Conservation (phyloP, 2,329 filamentous ascomycete species). For the Claviceps paspali region DNA sequence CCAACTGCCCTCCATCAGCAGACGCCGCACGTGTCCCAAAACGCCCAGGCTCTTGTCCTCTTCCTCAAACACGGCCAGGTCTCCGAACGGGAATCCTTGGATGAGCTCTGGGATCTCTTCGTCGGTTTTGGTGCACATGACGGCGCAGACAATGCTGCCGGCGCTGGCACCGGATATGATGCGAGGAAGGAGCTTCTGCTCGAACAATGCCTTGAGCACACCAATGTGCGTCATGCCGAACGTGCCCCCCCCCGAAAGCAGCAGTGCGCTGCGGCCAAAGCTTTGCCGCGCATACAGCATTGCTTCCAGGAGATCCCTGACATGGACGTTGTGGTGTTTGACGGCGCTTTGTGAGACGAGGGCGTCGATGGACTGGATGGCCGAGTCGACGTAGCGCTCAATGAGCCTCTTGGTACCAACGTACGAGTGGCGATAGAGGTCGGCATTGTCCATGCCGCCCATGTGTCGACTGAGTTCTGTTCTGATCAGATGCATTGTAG, state of each 20-base stretch:
- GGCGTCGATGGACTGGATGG: constrained; percentile 56
- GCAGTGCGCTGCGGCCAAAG: constrained; percentile 69
- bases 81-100: constrained; percentile 58
- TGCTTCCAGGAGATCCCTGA: constrained; percentile 47
- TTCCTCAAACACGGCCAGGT: constrained; percentile 66
- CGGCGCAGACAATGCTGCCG: constrained; percentile 70
- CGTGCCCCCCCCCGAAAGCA: constrained; percentile 74
- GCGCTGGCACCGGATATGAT: constrained; percentile 82
- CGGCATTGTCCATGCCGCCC: constrained; percentile 71
- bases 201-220: constrained; percentile 67
- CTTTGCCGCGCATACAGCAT: constrained; percentile 60
- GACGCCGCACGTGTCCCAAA: constrained; percentile 51
- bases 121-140: constrained; percentile 64
- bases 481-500: constrained; percentile 68
- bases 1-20: constrained; percentile 70
- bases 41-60: constrained; percentile 42
- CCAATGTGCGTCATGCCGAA: constrained; percentile 90
- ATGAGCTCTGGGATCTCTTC: constrained; percentile 61
- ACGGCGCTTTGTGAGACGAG: constrained; percentile 47
- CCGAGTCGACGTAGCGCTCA: constrained; percentile 72
- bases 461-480: constrained; percentile 68
- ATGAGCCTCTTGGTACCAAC: constrained; percentile 78
- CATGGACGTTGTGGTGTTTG: constrained; percentile 36
- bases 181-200: constrained; percentile 59
- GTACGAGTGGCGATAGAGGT: constrained; percentile 71